Base-by-base conservation (phyloP, 169 alveolate species). In the Plasmodium malariae region DNA sequence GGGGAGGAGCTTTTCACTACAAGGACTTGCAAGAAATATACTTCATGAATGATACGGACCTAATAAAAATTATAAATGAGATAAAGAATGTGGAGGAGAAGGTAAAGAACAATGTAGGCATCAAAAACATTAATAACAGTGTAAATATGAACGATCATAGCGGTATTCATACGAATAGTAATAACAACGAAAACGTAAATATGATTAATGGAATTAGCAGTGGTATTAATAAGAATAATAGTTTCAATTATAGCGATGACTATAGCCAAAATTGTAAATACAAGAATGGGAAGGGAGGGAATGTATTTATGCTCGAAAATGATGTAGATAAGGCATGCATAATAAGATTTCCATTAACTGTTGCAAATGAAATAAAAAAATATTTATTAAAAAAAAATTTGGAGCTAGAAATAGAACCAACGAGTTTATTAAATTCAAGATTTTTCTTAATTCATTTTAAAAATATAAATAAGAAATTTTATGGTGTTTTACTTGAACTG, bases 351-450 rank as follows among this genome's bases (percentile, higher is more conserved):
- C 94, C 94, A 1, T 78, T 83, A 7, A 14, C 28, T 0, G 78
- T 65, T n/a, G 67, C 94, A 37, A 74, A 63, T 59, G 88, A 87
- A 32, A 85, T 87, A 40, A 87, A 87, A 80, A 60, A 54, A 62
- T 14, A 80, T 45, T 59, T 87, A 30, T 32, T 70, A 51, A 74
- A 87, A 21, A 72, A 92, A 73, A 55, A 67, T 37, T 69, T 92
- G 28, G 69, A 63, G 6, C 48, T 92, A 19, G 94, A 86, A 48
- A 70, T 92, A 24, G 88, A 92, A 30, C 94, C 94, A 48, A 92
- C 94, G 0, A 91, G 68, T 30, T 92, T 92, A 54, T 91, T 88
- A 72, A 92, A 92, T 51, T 92, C 92, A 62, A 55, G 94, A 26
- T 88, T 92, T 45, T 74, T 74, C 34, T 49, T 88, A 32, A 85